Evolutionary conservation across 148 eudicot species (phyloP).

Genomic region (Spergularia marina): DNA sequence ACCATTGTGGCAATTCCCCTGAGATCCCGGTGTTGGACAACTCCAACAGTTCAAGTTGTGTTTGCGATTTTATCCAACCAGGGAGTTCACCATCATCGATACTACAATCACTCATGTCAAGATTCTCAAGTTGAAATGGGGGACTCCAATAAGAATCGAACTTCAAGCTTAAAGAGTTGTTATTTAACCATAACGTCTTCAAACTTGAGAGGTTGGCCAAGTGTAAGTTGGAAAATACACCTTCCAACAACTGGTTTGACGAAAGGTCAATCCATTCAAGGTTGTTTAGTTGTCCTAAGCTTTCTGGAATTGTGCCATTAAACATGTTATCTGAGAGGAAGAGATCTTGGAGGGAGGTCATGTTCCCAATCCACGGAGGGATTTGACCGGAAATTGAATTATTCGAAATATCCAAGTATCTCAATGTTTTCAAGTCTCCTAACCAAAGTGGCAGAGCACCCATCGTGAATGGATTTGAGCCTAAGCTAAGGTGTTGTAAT

Average conservation of each 20-base stretch:
- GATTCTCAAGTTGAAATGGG: slow-evolving; percentile 17
- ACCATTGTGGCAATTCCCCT: slow-evolving; percentile 14
- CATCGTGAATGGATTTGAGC: neutral
- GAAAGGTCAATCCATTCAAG: neutral
- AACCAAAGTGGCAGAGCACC: slow-evolving; percentile 16
- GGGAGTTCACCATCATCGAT: slow-evolving; percentile 13
- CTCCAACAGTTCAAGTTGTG: too few species aligned
- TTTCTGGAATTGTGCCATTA: neutral
- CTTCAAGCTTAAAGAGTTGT: slow-evolving; percentile 12
- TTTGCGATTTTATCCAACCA: slow-evolving; percentile 26
- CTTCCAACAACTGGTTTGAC: slow-evolving; percentile 2
- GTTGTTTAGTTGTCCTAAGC: neutral
- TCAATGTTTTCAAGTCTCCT: slow-evolving; percentile 5
- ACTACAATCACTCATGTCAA: slow-evolving; percentile 4
- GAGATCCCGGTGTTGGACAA: slow-evolving; percentile 17
- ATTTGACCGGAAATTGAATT: slow-evolving; percentile 15
- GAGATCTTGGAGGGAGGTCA: slow-evolving; percentile 16
- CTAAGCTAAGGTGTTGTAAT: slow-evolving; percentile 1
- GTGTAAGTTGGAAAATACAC: neutral
- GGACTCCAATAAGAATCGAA: slow-evolving; percentile 15
- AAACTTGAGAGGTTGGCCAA: slow-evolving; percentile 29
- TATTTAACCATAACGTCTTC: neutral
- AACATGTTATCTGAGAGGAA: neutral
- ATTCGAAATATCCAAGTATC: neutral
- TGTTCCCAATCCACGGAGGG: slow-evolving; percentile 14